These are phyloP conservation scores for Alternaria sp. DNA, from an alignment of 2,329 filamentous ascomycete genomes.

Conservation along the genomic window DNA sequence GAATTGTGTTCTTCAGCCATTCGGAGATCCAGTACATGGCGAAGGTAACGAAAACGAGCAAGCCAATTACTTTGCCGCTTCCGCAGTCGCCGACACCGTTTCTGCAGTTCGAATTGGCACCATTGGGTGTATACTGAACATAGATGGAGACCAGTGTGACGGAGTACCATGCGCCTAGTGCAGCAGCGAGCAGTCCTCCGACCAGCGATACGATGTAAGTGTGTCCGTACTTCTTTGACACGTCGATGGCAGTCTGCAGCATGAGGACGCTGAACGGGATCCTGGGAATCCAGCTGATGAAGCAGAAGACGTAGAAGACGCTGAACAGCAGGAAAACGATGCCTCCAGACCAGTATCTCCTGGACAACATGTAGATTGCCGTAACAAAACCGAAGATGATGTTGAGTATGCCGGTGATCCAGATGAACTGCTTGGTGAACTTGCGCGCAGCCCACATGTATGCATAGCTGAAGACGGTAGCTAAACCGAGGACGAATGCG, in stretches of 20 bases:
- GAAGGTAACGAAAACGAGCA: slow-evolving; percentile 87
- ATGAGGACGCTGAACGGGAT: slow-evolving; percentile 93
- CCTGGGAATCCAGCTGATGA: slow-evolving; percentile 82
- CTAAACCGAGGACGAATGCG: slow-evolving; percentile 74
- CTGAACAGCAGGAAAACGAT: slow-evolving; percentile 86
- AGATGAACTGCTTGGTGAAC: slow-evolving; percentile 91
- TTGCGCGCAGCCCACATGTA: slow-evolving; percentile 78
- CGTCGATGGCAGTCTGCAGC: slow-evolving; percentile 84
- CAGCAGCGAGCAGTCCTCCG: slow-evolving; percentile 77
- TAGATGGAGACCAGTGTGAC: slow-evolving; percentile 88
- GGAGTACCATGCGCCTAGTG: slow-evolving; percentile 83
- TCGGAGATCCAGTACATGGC: slow-evolving; percentile 94
- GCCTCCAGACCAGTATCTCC: slow-evolving; percentile 79
- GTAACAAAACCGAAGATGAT: slow-evolving; percentile 84
- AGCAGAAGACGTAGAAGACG: slow-evolving; percentile 80
- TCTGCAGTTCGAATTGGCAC: slow-evolving; percentile 61
- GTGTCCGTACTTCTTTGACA: slow-evolving; percentile 82
- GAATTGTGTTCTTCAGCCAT: slow-evolving; percentile 91
- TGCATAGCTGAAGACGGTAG: slow-evolving; percentile 74
- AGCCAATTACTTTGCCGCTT: slow-evolving; percentile 77
- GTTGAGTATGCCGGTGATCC: slow-evolving; percentile 70
- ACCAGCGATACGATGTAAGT: slow-evolving; percentile 86
- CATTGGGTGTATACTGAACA: slow-evolving; percentile 75
- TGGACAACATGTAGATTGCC: slow-evolving; percentile 81
- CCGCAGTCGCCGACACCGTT: slow-evolving; percentile 69